Percentiles rank a stretch among this genome's conserved stretches.
phyloP scores from a whole-genome alignment of 2,329 filamentous ascomycete genomes.

The Periconia sp. region DNA sequence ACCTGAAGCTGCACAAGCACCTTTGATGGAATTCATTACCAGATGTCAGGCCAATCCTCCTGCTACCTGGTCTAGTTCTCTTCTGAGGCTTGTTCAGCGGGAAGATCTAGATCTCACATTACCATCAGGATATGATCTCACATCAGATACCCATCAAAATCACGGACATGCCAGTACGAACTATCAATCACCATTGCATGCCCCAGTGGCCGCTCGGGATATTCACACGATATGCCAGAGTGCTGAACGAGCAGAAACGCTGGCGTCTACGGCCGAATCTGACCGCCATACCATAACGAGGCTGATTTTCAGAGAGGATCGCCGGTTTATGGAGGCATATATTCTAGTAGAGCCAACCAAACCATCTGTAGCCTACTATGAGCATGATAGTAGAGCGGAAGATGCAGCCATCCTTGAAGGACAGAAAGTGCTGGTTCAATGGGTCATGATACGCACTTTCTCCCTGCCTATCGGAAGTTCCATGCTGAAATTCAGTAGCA shows the following conservation, averaged over 20 bases:
- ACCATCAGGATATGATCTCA: conserved; percentile 17
- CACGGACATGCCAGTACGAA: conserved; percentile 10
- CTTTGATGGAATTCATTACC: conserved; percentile 81
- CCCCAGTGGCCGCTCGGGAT: conserved; percentile 55
- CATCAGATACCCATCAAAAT: conserved; percentile 27
- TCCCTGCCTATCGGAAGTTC: conserved; percentile 86
- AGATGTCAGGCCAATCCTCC: conserved; percentile 82
- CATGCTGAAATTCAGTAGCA: conserved; percentile 83
- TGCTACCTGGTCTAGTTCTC: conserved; percentile 68
- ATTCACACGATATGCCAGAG: conserved; percentile 75
- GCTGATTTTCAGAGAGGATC: conserved; percentile 87
- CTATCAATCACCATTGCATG: conserved; percentile 15
- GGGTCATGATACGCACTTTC: conserved; percentile 82
- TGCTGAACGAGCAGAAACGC: conserved; percentile 63
- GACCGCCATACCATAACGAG: conserved; percentile 80
- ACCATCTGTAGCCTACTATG: conserved; percentile 75
- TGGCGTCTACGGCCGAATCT: conserved; percentile 79
- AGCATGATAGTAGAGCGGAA: conserved; percentile 73
- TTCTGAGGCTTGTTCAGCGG: conserved; percentile 76
- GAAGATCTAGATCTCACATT: conserved; percentile 67
- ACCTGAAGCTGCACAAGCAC: conserved; percentile 79
- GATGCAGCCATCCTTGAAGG: conserved; percentile 88
- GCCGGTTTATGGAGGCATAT: conserved; percentile 83
- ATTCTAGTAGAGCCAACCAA: conserved; percentile 83
- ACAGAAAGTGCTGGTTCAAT: conserved; percentile 86